Conservation (phyloP, 2,329 filamentous ascomycete species). For the Bipolaris zeicola region DNA sequence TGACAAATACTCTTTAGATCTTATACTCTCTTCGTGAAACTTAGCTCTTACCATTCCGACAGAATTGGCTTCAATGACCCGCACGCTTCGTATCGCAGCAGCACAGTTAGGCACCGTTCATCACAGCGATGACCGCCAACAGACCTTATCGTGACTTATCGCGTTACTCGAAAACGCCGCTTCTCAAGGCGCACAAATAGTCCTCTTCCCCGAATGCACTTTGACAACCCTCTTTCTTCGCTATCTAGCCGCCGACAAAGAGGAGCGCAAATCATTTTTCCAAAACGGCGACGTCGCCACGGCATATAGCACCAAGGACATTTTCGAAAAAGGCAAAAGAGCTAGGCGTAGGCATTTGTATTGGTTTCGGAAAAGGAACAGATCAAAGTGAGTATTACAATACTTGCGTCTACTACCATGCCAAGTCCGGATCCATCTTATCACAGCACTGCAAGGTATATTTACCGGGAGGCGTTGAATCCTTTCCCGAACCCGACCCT, state of each 20-base stretch:
- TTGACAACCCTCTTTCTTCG: conserved; percentile 63
- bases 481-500: conserved; percentile 48
- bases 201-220: conserved; percentile 60
- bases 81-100: conserved; percentile 54
- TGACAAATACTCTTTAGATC: neutral
- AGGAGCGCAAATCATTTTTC: conserved; percentile 56
- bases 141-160: conserved; percentile 56
- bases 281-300: conserved; percentile 52
- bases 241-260: conserved; percentile 53
- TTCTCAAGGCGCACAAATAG: conserved; percentile 52
- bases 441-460: conserved; percentile 30
- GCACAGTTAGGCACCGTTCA: conserved; percentile 59
- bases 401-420: conserved; percentile 29
- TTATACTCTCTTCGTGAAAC: too few relatives aligned
- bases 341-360: conserved; percentile 57
- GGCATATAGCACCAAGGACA: conserved; percentile 51
- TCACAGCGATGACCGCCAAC: conserved; percentile 45
- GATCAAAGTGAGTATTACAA: conserved; percentile 42
- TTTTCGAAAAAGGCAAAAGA: conserved; percentile 55
- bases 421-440: conserved; percentile 21
- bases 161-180: conserved; percentile 55
- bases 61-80: conserved; percentile 36
- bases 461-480: conserved; percentile 26
- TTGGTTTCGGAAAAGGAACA: conserved; percentile 59
- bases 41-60: neutral